Base-by-base conservation (phyloP, 2,329 filamentous ascomycete genomes). In the Teratosphaeria zuluensis region DNA sequence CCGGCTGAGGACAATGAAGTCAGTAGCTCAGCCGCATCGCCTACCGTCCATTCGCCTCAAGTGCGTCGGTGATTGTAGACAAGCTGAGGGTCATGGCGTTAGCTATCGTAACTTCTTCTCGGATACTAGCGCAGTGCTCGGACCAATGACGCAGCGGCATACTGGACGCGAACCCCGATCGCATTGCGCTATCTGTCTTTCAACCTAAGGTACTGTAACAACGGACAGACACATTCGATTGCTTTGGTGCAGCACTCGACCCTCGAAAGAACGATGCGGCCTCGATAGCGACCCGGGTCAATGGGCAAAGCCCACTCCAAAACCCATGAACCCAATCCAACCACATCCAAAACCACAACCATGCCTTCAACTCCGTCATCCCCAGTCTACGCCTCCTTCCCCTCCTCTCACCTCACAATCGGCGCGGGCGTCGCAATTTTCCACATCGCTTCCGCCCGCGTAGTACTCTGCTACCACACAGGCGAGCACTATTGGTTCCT, bases 401-500 rank as follows among this genome's bases (percentile, higher is more conserved):
- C 67, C 24, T 55, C 56, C 48, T 60, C 66, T 24, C 59, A 67
- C 52, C 61, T 70, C 56, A 69, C 68, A 3, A 65, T 75, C 38
- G 73, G 72, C 35, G 72, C 68, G 16, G 78, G 78, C 14, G 76
- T 79, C 0, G 78, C 77, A 1, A 80, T 80, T 48, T 81, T 80
- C 67, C 78, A 80, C 61, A 63, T 80, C 28, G 75, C 76, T 1
- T 71, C 73, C 7, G 65, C 66, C 5, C 68, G 78, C 46, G 77
- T 80, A 1, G 78, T 80, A 1, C 65, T 81, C 11, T 80, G 78
- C 68, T 77, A 75, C 61, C 75, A 78, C 59, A 66, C 65, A 14
- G 58, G 62, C 12, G 69, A 76, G 56, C 66, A 68, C 28, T 76
- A 76, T 63, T 79, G 73, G 64, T 80, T 80, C 63, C 65, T 80